A percentile compares a stretch with the other conserved stretches of the same genome.
phyloP scores from a whole-genome alignment of 768 basidiomycete genomes.

The Dendrothele bispora region DNA sequence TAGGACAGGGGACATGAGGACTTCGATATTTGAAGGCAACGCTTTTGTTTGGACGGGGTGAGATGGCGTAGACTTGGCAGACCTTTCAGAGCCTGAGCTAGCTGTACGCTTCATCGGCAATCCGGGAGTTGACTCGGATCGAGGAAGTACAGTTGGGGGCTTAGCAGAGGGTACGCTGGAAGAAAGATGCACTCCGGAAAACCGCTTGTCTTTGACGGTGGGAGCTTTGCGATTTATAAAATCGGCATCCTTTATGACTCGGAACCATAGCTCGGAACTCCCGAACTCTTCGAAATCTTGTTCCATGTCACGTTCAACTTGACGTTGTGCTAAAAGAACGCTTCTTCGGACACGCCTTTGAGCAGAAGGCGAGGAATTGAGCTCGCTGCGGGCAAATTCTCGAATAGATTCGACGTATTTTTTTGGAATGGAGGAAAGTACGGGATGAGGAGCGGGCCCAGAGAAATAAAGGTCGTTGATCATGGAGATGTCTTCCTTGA shows the following conservation, averaged over 20 bases:
- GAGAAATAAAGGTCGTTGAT: slow-evolving; percentile 89
- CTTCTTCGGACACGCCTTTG: slow-evolving; percentile 68
- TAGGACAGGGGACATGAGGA: slow-evolving; percentile 74
- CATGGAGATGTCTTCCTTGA: slow-evolving; percentile 86
- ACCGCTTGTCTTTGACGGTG: slow-evolving; percentile 10
- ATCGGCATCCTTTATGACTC: slow-evolving; percentile 74
- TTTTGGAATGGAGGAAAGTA: slow-evolving; percentile 62
- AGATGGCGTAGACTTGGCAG: slow-evolving; percentile 23
- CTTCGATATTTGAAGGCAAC: slow-evolving; percentile 65
- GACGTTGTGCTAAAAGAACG: slow-evolving; percentile 81
- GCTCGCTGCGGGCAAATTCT: slow-evolving; percentile 56
- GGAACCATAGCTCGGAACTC: slow-evolving; percentile 89
- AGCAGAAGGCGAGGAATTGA: slow-evolving; percentile 38
- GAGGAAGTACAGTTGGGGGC: slow-evolving; percentile 20
- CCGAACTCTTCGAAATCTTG: slow-evolving; percentile 90
- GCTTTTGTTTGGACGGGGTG: slow-evolving; percentile 20
- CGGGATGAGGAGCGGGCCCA: slow-evolving; percentile 52
- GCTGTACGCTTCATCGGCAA: slow-evolving; percentile 39
- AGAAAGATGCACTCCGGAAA: slow-evolving; percentile 13
- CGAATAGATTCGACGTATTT: slow-evolving; percentile 73
- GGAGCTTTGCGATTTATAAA: slow-evolving; percentile 25
- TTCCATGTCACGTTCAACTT: slow-evolving; percentile 88
- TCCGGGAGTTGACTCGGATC: slow-evolving; percentile 37
- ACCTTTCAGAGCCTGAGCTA: slow-evolving; percentile 40
- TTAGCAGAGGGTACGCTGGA: slow-evolving; percentile 12